phyloP scores from a whole-genome alignment of 1,139 yeast genomes.

The Geotrichum cucujoidarum region DNA sequence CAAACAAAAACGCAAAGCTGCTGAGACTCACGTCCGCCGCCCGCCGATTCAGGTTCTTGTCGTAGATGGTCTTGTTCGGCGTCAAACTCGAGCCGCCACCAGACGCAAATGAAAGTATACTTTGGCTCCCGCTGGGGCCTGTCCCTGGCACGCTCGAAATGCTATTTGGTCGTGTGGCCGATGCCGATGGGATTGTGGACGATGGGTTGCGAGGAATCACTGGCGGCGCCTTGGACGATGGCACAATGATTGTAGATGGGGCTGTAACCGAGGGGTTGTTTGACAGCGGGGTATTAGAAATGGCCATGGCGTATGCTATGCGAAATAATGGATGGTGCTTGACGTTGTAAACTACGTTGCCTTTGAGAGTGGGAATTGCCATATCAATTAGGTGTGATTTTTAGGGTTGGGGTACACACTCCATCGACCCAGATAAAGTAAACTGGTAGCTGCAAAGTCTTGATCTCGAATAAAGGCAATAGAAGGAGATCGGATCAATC shows the following conservation, averaged over 20 bases:
- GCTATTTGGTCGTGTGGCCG: conserved; percentile 23
- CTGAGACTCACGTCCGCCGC: conserved; percentile 63
- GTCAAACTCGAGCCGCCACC: background rate
- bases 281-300: too few relatives aligned
- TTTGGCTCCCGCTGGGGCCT: background rate
- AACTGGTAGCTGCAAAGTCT: too few relatives aligned
- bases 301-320: too few relatives aligned
- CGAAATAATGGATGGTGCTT: too few relatives aligned
- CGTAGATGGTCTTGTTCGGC: conserved; percentile 46
- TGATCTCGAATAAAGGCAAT: too few relatives aligned
- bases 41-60: conserved; percentile 60
- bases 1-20: conserved; percentile 63
- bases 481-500: too few relatives aligned
- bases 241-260: conserved; percentile 33
- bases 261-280: conserved; percentile 18
- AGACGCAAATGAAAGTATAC: conserved; percentile 9
- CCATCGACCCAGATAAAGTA: too few relatives aligned
- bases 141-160: conserved; percentile 7
- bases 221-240: conserved; percentile 32
- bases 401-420: too few relatives aligned
- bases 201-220: conserved; percentile 33
- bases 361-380: too few relatives aligned
- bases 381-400: too few relatives aligned
- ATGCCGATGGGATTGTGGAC: conserved; percentile 32
- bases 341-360: too few relatives aligned